Percentiles rank a stretch among this genome's conserved stretches.
Conservation (phyloP, 129 eudicot genomes). For the Mikania micrantha region DNA sequence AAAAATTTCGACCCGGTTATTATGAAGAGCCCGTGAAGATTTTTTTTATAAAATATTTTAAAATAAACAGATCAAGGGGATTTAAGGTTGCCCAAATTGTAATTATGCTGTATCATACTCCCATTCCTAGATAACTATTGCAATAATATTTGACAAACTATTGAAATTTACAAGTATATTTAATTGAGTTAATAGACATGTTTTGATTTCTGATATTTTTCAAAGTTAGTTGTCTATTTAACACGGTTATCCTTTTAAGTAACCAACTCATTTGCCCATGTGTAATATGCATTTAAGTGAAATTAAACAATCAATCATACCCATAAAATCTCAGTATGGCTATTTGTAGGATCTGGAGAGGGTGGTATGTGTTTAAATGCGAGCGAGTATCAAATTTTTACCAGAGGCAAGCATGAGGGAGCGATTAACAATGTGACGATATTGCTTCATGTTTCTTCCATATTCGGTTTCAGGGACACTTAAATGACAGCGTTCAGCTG, state of each 20-base stretch:
- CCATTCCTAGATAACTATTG: no score
- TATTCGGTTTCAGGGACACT: slow-evolving; percentile 76
- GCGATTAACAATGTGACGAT: slow-evolving; percentile 52
- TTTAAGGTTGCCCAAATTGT: neutral
- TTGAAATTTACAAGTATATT: neutral
- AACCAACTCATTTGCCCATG: no score
- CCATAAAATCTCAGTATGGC: no score
- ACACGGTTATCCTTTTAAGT: neutral
- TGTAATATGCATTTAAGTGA: no score
- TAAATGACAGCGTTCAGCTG: slow-evolving; percentile 73
- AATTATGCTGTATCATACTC: neutral
- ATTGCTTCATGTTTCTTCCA: slow-evolving; percentile 69
- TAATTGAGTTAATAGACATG: no score
- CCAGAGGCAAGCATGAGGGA: slow-evolving; percentile 76
- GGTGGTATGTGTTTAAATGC: neutral
- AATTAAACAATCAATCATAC: no score
- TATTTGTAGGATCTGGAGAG: no score
- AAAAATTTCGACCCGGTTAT: neutral
- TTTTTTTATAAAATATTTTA: no score
- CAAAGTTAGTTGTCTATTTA: neutral
- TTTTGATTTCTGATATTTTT: neutral
- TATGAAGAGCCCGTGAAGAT: neutral
- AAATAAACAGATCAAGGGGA: neutral
- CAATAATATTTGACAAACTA: neutral
- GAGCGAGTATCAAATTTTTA: slow-evolving; percentile 9